Evolutionary conservation across 805 yeast genomes (phyloP).

Genomic region (Diddensiella caesifluorescens): DNA sequence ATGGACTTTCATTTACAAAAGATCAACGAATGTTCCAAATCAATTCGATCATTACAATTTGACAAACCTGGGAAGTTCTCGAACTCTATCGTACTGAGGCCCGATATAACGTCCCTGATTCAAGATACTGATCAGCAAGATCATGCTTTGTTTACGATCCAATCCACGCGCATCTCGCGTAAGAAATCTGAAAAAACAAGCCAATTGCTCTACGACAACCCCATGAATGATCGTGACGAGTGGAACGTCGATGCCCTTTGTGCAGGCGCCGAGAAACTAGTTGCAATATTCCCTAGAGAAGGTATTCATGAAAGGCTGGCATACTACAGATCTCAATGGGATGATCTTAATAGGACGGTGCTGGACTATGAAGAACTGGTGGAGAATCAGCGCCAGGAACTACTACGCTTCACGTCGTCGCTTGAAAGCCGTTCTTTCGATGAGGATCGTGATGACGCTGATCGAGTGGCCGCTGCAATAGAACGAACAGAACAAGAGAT

Average conservation of each 20-base stretch:
- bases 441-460: slow-evolving; percentile 11
- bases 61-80: slow-evolving; percentile 58
- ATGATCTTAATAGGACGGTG: slow-evolving; percentile 36
- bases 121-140: slow-evolving; percentile 47
- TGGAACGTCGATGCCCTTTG: slow-evolving; percentile 39
- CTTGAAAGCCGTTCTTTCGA: slow-evolving; percentile 15
- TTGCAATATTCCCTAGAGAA: slow-evolving; percentile 36
- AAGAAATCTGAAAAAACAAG: neutral
- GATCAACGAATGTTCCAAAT: slow-evolving; percentile 14
- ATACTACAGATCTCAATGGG: slow-evolving; percentile 32
- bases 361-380: slow-evolving; percentile 39
- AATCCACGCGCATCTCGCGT: slow-evolving; percentile 2
- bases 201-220: neutral
- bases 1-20: slow-evolving; percentile 13
- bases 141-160: slow-evolving; percentile 15
- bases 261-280: slow-evolving; percentile 37
- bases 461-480: slow-evolving; percentile 14
- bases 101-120: slow-evolving; percentile 50
- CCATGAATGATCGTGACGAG: slow-evolving; percentile 7
- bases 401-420: slow-evolving; percentile 21
- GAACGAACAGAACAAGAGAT: slow-evolving; percentile 18
- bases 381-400: slow-evolving; percentile 41
- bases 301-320: slow-evolving; percentile 32
- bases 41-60: slow-evolving; percentile 37
- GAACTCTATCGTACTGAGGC: slow-evolving; percentile 51